Base-by-base conservation (phyloP, 75 land plant species). In the Gnetum montanum region DNA sequence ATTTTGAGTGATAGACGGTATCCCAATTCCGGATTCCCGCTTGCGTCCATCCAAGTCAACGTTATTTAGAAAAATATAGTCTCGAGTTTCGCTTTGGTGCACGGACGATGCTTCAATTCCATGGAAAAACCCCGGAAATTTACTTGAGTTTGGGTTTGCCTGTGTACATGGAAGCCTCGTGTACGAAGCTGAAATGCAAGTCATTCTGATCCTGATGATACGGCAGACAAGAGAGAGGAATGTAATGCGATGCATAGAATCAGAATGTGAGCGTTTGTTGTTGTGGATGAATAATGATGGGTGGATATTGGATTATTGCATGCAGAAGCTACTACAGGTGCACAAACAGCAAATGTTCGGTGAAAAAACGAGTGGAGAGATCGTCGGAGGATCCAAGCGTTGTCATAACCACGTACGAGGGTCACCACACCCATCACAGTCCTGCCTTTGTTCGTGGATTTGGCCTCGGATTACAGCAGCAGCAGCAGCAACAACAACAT, bases 261-360 rank as follows among this genome's bases (percentile, higher is more conserved):
- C n/a, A n/a, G n/a, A n/a, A n/a, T n/a, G 41, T 40, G 41, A 10
- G 15, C 12, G 41, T 40, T 10, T 10, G 15, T 40, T 10, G 15
- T 10, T 40, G 41, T 40, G 12, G 12, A 40, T 10, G 12, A 15
- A 40, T 10, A 40, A 40, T 40, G 12, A 40, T 40, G 41, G 12
- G 10, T 40, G 41, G 10, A 15, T 40, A n/a, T 54, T 26, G 11
- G 7, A 12, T 13, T 43, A 26, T 10, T 61, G 22, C n/a, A n/a
- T 68, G 58, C 75, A 89, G 96, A 56, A 90, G 96, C 70, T 90
- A 90, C 66, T 90, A 90, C 55, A 57, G 96, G 11, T 90, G 96
- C 87, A 90, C 96, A 3, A 79, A 76, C 29, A 73, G 60, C 35
- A 90, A 86, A 52, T 90, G 96, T 59, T 40, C 82, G 13, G 96